Evolutionary conservation across 768 basidiomycete species (phyloP), one percentile per base, ranked within the genome.

Genomic region (Psilocybe cyanescens): DNA sequence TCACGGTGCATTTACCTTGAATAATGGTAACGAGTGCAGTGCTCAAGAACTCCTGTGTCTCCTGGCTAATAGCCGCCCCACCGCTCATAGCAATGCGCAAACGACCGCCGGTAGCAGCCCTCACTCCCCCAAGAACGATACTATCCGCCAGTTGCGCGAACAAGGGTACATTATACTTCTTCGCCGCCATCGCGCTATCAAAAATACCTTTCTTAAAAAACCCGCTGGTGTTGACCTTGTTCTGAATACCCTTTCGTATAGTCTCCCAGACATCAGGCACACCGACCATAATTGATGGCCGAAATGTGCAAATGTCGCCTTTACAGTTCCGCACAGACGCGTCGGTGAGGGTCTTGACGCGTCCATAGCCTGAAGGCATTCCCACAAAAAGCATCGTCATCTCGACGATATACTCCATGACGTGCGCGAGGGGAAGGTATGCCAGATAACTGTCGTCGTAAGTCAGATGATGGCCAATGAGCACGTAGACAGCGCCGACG

Each of bases 241-340:
- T 72, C 8, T 95, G 68, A 71, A 99, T 96, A 33, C 95, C 95
- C 79, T 99, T 99, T 60, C 96, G 88, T 65, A 98, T 98, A 57
- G 87, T 89, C 76, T 99, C 97, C 95, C 95, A 99, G 1, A 99
- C 92, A 4, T 95, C 93, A 0, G 97, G 97, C 1, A 99, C 97
- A 56, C 95, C 97, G 55, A 94, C 86, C 85, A 99, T 89, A 76
- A 97, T 89, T 12, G 88, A 83, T 3, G 97, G 97, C 47, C 81
- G 77, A 81, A 97, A 92, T 8, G 88, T 82, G 54, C 81, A 80
- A 69, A 99, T 87, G 71, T 99, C 97, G 51, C 97, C 97, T 60
- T 89, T 83, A 70, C 83, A 84, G 46, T 92, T 89, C 51, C 95
- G 87, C n/a, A 97, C 94, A 24, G 90, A 94, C 2, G 89, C 85